Conservation (phyloP, 305 asterid species). For the Ajuga reptans region DNA sequence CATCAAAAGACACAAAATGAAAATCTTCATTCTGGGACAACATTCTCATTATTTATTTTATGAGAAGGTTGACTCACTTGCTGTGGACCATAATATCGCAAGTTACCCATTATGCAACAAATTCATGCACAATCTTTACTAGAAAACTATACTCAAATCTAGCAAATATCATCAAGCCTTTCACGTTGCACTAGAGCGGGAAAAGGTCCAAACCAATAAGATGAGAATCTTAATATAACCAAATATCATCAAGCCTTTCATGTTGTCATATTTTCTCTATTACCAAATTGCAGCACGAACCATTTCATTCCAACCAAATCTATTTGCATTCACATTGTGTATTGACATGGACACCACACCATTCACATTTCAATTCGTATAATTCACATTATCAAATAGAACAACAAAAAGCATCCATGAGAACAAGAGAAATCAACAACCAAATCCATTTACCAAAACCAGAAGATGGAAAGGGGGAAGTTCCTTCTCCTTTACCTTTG, state of each 20-base stretch:
- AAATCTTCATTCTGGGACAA: too few relatives aligned
- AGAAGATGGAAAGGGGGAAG: background rate
- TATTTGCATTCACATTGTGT: background rate
- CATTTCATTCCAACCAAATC: background rate
- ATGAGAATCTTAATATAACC: background rate
- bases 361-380: background rate
- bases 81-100: too few relatives aligned
- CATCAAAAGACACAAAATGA: too few relatives aligned
- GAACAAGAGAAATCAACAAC: background rate
- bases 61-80: too few relatives aligned
- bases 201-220: background rate
- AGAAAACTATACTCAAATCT: too few relatives aligned
- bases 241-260: background rate
- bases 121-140: too few relatives aligned
- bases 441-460: conserved; percentile 4
- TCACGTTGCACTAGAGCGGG: background rate
- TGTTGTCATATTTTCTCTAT: background rate
- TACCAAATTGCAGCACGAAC: background rate
- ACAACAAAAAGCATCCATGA: background rate
- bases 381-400: background rate
- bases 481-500: conserved; percentile 44
- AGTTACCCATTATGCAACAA: too few relatives aligned
- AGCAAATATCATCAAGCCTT: too few relatives aligned
- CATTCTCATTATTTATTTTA: too few relatives aligned
- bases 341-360: background rate